Evolutionary conservation across 2,329 filamentous ascomycete species (phyloP), one percentile per base, ranked within the genome.

Genomic region (Neobulgaria alba): DNA sequence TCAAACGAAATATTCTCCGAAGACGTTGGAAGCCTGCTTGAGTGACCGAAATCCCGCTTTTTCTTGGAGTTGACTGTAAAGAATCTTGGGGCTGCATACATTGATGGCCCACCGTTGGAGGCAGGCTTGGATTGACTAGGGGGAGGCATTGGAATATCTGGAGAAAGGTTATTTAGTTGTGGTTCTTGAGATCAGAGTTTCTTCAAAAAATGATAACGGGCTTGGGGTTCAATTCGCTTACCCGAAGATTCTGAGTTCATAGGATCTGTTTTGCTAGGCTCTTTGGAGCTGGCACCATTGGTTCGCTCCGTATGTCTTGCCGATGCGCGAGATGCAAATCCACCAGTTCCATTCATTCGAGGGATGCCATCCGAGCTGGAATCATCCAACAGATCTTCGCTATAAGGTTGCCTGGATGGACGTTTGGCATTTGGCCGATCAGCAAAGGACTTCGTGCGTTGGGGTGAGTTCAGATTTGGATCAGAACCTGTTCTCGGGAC

Each of bases 401-500:
- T 20, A 5, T 35, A 19, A n/a, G 10, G 5, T 21, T 15, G 33
- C n/a, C 20, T 35, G 15, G 33, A 35, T 29, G 35, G 9, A 26
- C 14, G 5, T 9, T 14, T 18, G 18, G 20, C 20, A 37, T 5
- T 3, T 23, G 19, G 19, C 15, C 38, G 29, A 16, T 46, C 40
- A n/a, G 46, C 46, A 36, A 45, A 48, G 3, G 49, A 47, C 14
- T 33, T 33, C 14, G 50, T 29, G 17, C 45, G 45, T 16, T 35
- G 47, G n/a, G 51, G 45, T 9, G 50, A 48, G 10, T 42, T 41
- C 29, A 57, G 15, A 41, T 53, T 52, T 7, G 53, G 46, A 42
- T 59, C 56, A 14, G 55, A 57, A 15, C 47, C 54, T 19, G 51
- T 45, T 45, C 52, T 48, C 21, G 51, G 47, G 3, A 57, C 41